A percentile compares a stretch with the other conserved stretches of the same genome.
These are phyloP conservation scores for Candida oleophila DNA, from an alignment of 805 yeast species.

Conservation along the genomic window DNA sequence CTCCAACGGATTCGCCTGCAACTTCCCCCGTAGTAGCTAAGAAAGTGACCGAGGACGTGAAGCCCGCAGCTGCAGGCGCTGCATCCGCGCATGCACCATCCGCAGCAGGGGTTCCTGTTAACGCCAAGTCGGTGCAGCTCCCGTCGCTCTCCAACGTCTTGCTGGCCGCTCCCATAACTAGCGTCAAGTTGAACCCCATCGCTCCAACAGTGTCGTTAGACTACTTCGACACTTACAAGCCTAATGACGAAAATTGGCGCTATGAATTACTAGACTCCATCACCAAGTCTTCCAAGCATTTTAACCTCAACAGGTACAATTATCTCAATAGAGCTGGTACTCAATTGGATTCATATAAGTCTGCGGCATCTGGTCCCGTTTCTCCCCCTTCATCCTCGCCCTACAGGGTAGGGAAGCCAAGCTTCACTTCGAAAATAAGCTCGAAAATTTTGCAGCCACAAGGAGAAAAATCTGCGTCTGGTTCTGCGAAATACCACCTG, in stretches of 20 bases:
- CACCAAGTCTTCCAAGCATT: constrained; percentile 22
- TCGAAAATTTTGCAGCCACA: constrained; percentile 18
- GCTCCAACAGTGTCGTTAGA: constrained; percentile 44
- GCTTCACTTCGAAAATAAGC: constrained; percentile 37
- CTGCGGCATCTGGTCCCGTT: neutral
- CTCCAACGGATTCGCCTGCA: constrained; percentile 10
- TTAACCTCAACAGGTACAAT: constrained; percentile 27
- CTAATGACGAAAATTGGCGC: constrained; percentile 45
- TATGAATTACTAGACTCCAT: constrained; percentile 39
- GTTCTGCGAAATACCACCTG: constrained; percentile 3
- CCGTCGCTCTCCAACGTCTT: constrained; percentile 39
- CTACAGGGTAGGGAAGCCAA: constrained; percentile 23
- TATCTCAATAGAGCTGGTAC: constrained; percentile 23
- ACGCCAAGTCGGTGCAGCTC: constrained; percentile 13
- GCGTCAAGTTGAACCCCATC: constrained; percentile 28
- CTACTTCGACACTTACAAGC: constrained; percentile 45
- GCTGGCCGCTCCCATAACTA: constrained; percentile 16
- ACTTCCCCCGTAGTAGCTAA: neutral
- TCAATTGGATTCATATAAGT: constrained; percentile 8
- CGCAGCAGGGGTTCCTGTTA: neutral
- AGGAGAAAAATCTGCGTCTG: neutral
- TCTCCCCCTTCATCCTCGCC: constrained; percentile 7
- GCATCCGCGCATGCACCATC: neutral
- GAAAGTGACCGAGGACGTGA: neutral
- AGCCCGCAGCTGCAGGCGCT: too few species aligned